Base-by-base conservation (phyloP, 2,329 filamentous ascomycete genomes). In the Fusarium avenaceum region DNA sequence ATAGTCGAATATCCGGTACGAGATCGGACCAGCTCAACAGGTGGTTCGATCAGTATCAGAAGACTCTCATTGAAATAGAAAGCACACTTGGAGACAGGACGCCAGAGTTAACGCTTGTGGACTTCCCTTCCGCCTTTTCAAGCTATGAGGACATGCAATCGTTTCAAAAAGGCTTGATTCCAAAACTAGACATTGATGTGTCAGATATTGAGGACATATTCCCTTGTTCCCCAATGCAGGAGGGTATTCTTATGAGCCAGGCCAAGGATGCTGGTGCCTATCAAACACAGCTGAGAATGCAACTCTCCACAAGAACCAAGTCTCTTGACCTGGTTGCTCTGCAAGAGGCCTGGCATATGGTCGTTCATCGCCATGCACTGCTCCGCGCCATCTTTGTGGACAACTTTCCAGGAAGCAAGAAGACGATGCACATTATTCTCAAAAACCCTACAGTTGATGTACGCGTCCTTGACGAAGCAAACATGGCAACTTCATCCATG, bases 211-310 rank as follows among this genome's bases (percentile, higher is more conserved):
- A 46, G 26, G 43, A 32, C 43, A 46, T 46, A 19, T 46, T 46
- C 14, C 28, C 43, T 19, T 46, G 43, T 46, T 30, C 43, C 3
- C 43, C 43, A 6, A 46, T 30, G 15, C 43, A 46, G 43, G 43
- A 46, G 20, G 43, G 43, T 10, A 46, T 46, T 30, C 43, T 46
- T 19, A 46, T 46, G 26, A 46, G 43, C 30, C 43, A 46, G 26
- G 43, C 43, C 9, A 46, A 46, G n/a, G 26, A 46, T 32, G 15
- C 43, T n/a, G 26, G 24, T 20, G 26, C 26, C 11, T 46, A 46
- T 17, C 43, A 46, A 26, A 46, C 26, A 32, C 43, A 46, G 15
- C 26, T 46, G 5, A 30, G 32, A 17, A 6, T 46, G 26, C 15
- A 4, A 4, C 3, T 43, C 43, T 46, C 43, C 15, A 46, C 17